phyloP scores from a whole-genome alignment of 2,329 filamentous ascomycete genomes.

The Cadophora luteo-olivacea region DNA sequence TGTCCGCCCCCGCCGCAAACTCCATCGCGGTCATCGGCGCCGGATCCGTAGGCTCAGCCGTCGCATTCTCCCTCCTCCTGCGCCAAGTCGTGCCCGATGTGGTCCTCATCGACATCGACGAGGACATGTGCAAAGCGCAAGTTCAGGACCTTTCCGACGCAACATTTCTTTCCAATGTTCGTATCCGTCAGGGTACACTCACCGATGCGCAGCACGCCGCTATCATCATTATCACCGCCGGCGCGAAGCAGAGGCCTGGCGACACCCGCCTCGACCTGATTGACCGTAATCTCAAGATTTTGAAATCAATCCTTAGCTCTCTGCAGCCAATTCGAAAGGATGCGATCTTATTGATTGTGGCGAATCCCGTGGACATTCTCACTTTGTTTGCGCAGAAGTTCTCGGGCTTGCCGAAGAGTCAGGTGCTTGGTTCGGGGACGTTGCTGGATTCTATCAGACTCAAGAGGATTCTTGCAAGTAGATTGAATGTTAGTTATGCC shows the following conservation, averaged over 20 bases:
- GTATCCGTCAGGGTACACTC: slow-evolving; percentile 40
- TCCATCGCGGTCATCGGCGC: no score
- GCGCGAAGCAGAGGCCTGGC: slow-evolving; percentile 54
- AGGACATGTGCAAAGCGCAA: slow-evolving; percentile 53
- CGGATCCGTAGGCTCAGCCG: no score
- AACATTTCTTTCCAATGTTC: slow-evolving; percentile 53
- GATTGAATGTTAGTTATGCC: slow-evolving; percentile 48
- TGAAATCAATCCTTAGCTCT: slow-evolving; percentile 41
- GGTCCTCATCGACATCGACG: slow-evolving; percentile 59
- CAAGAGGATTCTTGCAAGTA: slow-evolving; percentile 51
- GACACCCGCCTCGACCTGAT: slow-evolving; percentile 52
- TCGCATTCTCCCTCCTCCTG: slow-evolving; percentile 45
- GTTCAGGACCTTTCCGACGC: slow-evolving; percentile 60
- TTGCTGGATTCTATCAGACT: slow-evolving; percentile 59
- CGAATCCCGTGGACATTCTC: slow-evolving; percentile 62
- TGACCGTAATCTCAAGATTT: slow-evolving; percentile 54
- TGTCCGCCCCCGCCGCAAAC: no score
- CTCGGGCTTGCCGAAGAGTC: slow-evolving; percentile 53
- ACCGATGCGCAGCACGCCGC: slow-evolving; percentile 31
- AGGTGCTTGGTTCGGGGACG: slow-evolving; percentile 60
- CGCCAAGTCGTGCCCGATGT: slow-evolving; percentile 57
- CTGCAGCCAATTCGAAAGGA: slow-evolving; percentile 56
- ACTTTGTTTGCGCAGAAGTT: slow-evolving; percentile 56
- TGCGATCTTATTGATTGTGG: slow-evolving; percentile 57
- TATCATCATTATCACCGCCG: slow-evolving; percentile 60